Evolutionary conservation across 331 rosid species (phyloP).

Genomic region (Quercus phellos): DNA sequence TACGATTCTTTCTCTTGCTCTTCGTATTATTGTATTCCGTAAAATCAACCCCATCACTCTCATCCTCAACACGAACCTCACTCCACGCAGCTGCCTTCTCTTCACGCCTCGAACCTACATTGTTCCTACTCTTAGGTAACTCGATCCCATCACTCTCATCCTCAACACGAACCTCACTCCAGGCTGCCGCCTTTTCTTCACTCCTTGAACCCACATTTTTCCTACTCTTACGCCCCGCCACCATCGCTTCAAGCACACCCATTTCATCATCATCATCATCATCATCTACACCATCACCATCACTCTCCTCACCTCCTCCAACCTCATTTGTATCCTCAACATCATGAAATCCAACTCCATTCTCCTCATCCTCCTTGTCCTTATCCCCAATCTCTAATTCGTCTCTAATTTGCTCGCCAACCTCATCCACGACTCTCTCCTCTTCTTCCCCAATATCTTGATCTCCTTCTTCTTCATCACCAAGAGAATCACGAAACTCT

Average conservation of each 20-base stretch:
- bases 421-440: conserved; percentile 26
- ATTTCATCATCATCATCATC: conserved; percentile 37
- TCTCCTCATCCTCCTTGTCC: conserved; percentile 21
- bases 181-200: conserved; percentile 14
- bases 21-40: conserved; percentile 53
- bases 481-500: conserved; percentile 56
- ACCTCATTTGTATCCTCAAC: conserved; percentile 18
- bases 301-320: conserved; percentile 6
- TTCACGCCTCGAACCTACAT: conserved; percentile 24
- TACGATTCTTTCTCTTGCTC: conserved; percentile 50
- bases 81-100: conserved; percentile 14
- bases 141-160: conserved; percentile 35
- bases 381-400: conserved; percentile 37
- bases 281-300: neutral
- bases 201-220: conserved; percentile 25
- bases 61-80: conserved; percentile 32
- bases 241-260: conserved; percentile 62
- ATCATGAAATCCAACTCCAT: conserved; percentile 21
- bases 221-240: conserved; percentile 48
- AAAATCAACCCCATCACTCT: conserved; percentile 27
- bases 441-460: conserved; percentile 37
- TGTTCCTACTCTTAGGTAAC: conserved; percentile 34
- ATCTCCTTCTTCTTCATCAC: conserved; percentile 41
- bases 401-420: conserved; percentile 39
- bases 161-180: conserved; percentile 24